Evolutionary conservation across 2,329 filamentous ascomycete genomes (phyloP), one percentile per base, ranked within the genome.

Genomic region (Cytospora piceae): DNA sequence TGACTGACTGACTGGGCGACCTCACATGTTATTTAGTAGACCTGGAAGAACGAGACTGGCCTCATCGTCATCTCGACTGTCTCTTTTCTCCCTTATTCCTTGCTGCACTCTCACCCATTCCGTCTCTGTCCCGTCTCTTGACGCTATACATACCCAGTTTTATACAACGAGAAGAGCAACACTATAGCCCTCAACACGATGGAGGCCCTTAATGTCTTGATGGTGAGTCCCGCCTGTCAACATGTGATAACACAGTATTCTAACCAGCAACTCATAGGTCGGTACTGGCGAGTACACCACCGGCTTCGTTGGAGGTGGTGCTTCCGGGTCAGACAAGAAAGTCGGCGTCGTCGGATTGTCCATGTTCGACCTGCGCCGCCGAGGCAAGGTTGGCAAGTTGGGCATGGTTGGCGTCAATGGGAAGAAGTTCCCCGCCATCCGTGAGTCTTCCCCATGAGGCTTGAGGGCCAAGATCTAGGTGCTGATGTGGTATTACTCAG

Each of bases 201-300:
- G 83, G 81, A 84, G 71, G 84, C 86, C 70, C 82, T 90, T 68
- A 89, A 86, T 71, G 87, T 91, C 71, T 81, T 91, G 75, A 91
- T 91, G 88, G 88, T 88, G 72, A 74, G 81, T 60, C 1, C n/a
- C 12, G 4, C 52, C 29, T 2, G 20, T 39, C 51, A 53, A 22
- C 53, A 17, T 20, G 29, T 39, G 24, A 34, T 34, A 27, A 58
- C 27, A 1, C 39, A n/a, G 15, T 37, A 22, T 20, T 24, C 53
- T 63, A 2, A 63, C 31, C 17, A 14, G 20, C 5, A n/a, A 42
- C 5, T 27, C 67, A 89, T 49, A 49, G 90, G 87, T 97, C 66
- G 94, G 94, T 70, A 97, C 94, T 14, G 94, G 94, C 74, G 94
- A 97, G 84, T 97, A 97, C 84, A 97, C 94, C 73, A 97, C 94